Evolutionary conservation across 768 basidiomycete species (phyloP), one percentile per base, ranked within the genome.

Genomic region (Hygrophoropsis aurantiaca): DNA sequence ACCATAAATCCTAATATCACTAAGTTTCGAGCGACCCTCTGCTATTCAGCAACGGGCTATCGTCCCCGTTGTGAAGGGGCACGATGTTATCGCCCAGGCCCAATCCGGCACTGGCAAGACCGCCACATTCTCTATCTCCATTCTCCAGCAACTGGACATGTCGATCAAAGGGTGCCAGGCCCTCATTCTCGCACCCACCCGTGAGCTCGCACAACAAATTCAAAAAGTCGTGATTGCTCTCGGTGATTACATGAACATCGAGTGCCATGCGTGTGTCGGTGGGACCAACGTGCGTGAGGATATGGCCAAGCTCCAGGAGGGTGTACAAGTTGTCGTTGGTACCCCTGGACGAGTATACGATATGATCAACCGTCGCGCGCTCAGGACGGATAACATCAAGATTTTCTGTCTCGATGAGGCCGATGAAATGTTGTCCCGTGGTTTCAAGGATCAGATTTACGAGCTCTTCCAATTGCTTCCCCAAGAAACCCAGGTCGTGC

Each of bases 41-140:
- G 90, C 95, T 51, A 99, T 99, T 68, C 97, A 99, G 73, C 94
- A 97, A 74, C 89, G 97, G 60, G 97, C 97, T 53, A 99, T 99
- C 70, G 87, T 97, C 56, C 95, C 97, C 58, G 94, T 99, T 66
- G 85, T 94, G 60, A 94, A 94, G 69, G 94, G 93, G 32, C 92
- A 95, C 79, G 95, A 98, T 79, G 94, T 97, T 60, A 97, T 97
- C 60, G 95, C 94, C 47, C 94, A 94, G 69, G 97, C 97, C 58
- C 97, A 98, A 77, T 97, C 95, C 25, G 97, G 97, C 58, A 98
- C 97, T 53, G 97, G 97, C 67, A 99, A 98, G 78, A 98, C 97
- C 47, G 97, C 95, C 49, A 97, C 97, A n/a, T 98, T 98, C 77
- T 93, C 91, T 65, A 87, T 99, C 64, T 95, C 94, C 47, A 95